Evolutionary conservation across 805 yeast species (phyloP).

Genomic region (Pichia cabralensis): DNA sequence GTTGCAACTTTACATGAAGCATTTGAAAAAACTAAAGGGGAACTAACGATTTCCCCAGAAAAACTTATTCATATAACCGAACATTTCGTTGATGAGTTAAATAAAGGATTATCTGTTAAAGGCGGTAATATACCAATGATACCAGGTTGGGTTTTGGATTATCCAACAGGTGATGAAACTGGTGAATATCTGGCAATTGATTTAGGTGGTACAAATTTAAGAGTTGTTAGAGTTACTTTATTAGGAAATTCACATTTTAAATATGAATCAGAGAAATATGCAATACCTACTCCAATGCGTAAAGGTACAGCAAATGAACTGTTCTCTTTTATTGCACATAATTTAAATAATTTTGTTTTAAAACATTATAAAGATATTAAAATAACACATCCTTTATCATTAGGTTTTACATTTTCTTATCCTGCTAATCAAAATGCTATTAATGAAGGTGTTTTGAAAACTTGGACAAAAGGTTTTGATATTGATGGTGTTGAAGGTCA

Average conservation of each 20-base stretch:
- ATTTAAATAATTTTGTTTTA: slow-evolving; percentile 56
- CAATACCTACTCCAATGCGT: slow-evolving; percentile 69
- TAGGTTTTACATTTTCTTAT: slow-evolving; percentile 93
- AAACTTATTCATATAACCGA: slow-evolving; percentile 56
- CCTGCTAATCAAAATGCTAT: slow-evolving; percentile 80
- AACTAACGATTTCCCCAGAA: slow-evolving; percentile 52
- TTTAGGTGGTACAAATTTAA: slow-evolving; percentile 93
- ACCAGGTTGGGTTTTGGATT: slow-evolving; percentile 93
- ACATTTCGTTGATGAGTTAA: slow-evolving; percentile 71
- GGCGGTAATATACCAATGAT: slow-evolving; percentile 95
- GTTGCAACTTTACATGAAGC: slow-evolving; percentile 11
- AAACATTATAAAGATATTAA: slow-evolving; percentile 54
- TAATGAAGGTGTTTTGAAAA: slow-evolving; percentile 77
- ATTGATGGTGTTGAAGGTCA: slow-evolving; percentile 88
- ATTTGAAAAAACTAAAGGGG: slow-evolving; percentile 44
- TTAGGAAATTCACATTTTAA: slow-evolving; percentile 80
- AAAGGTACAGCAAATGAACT: slow-evolving; percentile 68
- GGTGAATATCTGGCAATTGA: slow-evolving; percentile 92
- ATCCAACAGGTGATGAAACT: slow-evolving; percentile 83
- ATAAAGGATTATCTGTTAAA: slow-evolving; percentile 62
- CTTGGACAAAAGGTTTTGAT: slow-evolving; percentile 98
- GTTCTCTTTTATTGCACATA: slow-evolving; percentile 79
- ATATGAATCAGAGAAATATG: slow-evolving; percentile 76
- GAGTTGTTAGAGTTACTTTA: slow-evolving; percentile 81
- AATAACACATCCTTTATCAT: slow-evolving; percentile 45